Conservation (phyloP, 2,329 filamentous ascomycete genomes). For the Alternaria incomplexa region DNA sequence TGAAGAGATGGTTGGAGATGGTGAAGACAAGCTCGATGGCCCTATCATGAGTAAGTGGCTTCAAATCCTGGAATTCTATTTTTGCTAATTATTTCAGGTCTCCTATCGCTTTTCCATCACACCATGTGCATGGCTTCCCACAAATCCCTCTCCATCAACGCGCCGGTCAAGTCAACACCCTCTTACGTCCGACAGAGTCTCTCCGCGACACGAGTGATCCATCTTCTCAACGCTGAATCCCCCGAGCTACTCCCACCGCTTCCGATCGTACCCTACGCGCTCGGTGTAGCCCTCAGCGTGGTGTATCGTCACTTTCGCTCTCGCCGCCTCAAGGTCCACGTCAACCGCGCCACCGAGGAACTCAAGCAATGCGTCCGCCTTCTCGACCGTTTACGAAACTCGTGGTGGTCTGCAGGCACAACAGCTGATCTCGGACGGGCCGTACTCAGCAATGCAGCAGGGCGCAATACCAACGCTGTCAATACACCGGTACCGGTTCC, state of each 20-base stretch:
- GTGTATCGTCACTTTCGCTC: slow-evolving; percentile 64
- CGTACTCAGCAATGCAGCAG: slow-evolving; percentile 48
- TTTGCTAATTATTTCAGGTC: slow-evolving; percentile 41
- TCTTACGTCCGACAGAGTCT: slow-evolving; percentile 62
- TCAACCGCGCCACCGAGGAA: slow-evolving; percentile 55
- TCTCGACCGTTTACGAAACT: slow-evolving; percentile 52
- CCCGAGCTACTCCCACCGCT: slow-evolving; percentile 57
- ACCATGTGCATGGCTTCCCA: slow-evolving; percentile 63
- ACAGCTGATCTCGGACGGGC: slow-evolving; percentile 52
- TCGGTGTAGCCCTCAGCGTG: slow-evolving; percentile 62
- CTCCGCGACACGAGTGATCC: slow-evolving; percentile 62
- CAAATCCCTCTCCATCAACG: slow-evolving; percentile 54
- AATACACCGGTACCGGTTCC: slow-evolving; percentile 39
- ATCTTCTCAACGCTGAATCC: slow-evolving; percentile 56
- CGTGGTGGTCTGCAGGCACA: slow-evolving; percentile 55
- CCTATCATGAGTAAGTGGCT: slow-evolving; percentile 44
- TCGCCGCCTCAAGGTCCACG: slow-evolving; percentile 56
- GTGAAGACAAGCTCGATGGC: slow-evolving; percentile 46
- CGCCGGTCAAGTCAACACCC: slow-evolving; percentile 54
- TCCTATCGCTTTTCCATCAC: slow-evolving; percentile 64
- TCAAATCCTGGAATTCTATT: slow-evolving; percentile 5
- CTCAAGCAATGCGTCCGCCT: slow-evolving; percentile 53
- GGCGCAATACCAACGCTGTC: slow-evolving; percentile 41
- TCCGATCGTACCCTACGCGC: slow-evolving; percentile 62
- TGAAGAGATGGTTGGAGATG: slow-evolving; percentile 52